These are phyloP conservation scores for Colletotrichum falcatum DNA, from an alignment of 2,329 filamentous ascomycete species.

Conservation along the genomic window DNA sequence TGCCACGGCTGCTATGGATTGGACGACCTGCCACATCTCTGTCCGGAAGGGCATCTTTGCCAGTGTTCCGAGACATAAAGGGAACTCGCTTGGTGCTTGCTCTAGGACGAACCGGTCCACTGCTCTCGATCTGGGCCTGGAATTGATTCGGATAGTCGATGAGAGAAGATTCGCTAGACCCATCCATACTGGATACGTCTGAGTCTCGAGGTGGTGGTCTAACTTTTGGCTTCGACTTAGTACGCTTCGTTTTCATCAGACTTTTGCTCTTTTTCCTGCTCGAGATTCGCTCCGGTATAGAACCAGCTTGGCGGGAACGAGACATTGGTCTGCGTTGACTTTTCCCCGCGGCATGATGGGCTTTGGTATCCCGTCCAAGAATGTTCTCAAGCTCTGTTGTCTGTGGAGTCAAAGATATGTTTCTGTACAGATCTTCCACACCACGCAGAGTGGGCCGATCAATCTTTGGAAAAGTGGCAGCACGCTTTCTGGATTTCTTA, in stretches of 20 bases:
- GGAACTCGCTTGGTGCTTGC: slow-evolving; percentile 28
- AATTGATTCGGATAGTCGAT: slow-evolving; percentile 38
- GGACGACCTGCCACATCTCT: slow-evolving; percentile 45
- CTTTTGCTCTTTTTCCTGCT: slow-evolving; percentile 29
- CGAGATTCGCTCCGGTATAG: slow-evolving; percentile 36
- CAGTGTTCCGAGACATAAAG: slow-evolving; percentile 29
- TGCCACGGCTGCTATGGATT: slow-evolving; percentile 48
- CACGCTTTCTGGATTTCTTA: background rate
- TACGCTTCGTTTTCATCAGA: slow-evolving; percentile 6
- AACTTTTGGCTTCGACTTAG: slow-evolving; percentile 10
- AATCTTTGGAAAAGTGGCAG: slow-evolving; percentile 26
- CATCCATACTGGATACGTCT: slow-evolving; percentile 33
- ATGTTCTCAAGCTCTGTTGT: slow-evolving; percentile 7
- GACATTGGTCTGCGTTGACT: background rate
- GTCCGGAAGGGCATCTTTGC: slow-evolving; percentile 45
- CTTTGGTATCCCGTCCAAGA: slow-evolving; percentile 35
- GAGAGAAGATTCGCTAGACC: slow-evolving; percentile 37
- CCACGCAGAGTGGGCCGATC: slow-evolving; percentile 44
- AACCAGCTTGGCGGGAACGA: background rate
- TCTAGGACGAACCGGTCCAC: slow-evolving; percentile 38
- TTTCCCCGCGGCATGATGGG: background rate
- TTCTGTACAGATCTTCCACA: slow-evolving; percentile 35
- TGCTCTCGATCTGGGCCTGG: slow-evolving; percentile 36
- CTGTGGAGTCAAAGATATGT: slow-evolving; percentile 32
- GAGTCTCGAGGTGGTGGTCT: slow-evolving; percentile 21